Conservation (phyloP, 2,329 filamentous ascomycete genomes). For the Colletotrichum chlorophyti region DNA sequence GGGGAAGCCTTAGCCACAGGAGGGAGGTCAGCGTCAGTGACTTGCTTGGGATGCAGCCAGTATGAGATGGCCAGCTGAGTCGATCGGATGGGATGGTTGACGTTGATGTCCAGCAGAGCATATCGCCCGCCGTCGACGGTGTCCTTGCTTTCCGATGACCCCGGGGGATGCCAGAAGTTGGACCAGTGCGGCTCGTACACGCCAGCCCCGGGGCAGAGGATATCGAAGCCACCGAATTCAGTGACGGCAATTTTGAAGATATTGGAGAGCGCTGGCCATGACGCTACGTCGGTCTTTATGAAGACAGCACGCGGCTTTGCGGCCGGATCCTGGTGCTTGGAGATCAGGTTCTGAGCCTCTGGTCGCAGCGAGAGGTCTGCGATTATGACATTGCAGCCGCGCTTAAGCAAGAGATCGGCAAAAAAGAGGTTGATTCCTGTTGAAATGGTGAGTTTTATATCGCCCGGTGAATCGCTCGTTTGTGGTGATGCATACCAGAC, state of each 20-base stretch:
- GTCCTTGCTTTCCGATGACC: constrained; percentile 41
- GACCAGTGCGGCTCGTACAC: constrained; percentile 53
- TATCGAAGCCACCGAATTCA: constrained; percentile 47
- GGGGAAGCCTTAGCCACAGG: constrained; percentile 28
- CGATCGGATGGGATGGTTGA: constrained; percentile 48
- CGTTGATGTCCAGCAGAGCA: constrained; percentile 46
- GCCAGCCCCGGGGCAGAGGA: constrained; percentile 54
- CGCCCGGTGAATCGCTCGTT: too few species aligned
- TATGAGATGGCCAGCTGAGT: constrained; percentile 48
- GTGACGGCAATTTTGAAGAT: constrained; percentile 42
- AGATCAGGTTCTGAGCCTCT: constrained; percentile 45
- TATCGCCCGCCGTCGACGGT: constrained; percentile 38
- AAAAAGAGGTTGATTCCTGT: constrained; percentile 54
- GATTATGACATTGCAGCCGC: constrained; percentile 51
- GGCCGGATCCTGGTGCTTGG: constrained; percentile 26
- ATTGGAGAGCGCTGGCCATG: constrained; percentile 44
- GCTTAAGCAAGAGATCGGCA: constrained; percentile 47
- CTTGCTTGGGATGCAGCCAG: constrained; percentile 40
- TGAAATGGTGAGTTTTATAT: not conserved
- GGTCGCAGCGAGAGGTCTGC: constrained; percentile 51
- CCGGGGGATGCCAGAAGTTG: constrained; percentile 50
- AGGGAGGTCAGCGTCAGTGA: not conserved
- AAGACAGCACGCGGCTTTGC: constrained; percentile 44
- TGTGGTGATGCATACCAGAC: constrained; percentile 32
- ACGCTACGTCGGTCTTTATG: constrained; percentile 51